Conservation (phyloP, 2,329 filamentous ascomycete species). For the Fonsecaea nubica region DNA sequence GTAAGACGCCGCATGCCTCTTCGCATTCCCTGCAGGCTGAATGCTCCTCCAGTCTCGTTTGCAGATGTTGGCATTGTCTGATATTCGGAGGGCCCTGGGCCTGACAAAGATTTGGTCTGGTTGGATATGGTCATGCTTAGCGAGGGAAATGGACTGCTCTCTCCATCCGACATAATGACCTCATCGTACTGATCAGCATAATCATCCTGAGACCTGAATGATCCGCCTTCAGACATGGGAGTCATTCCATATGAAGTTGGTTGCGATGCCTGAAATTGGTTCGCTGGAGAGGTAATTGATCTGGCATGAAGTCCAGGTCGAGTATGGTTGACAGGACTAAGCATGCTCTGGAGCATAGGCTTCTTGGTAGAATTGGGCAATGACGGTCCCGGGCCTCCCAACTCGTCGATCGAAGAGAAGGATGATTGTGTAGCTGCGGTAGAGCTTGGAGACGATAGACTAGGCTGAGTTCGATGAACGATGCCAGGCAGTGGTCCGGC, state of each 20-base stretch:
- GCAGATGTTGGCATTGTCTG: constrained; percentile 42
- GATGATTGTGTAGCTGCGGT: constrained; percentile 34
- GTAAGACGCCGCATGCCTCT: constrained; percentile 57
- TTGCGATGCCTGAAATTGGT: constrained; percentile 50
- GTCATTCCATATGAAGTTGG: constrained; percentile 36
- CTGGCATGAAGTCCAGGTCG: constrained; percentile 77
- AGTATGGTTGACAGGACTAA: constrained; percentile 87
- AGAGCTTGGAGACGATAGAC: constrained; percentile 31
- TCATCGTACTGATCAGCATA: constrained; percentile 67
- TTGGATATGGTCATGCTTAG: constrained; percentile 39
- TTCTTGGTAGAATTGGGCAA: constrained; percentile 63
- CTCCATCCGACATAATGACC: constrained; percentile 80
- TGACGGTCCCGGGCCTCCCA: constrained; percentile 62
- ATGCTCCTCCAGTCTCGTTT: constrained; percentile 46
- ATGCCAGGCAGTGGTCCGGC: constrained; percentile 64
- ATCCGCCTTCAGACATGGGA: constrained; percentile 23
- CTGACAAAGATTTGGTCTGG: constrained; percentile 27
- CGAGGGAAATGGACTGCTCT: constrained; percentile 64
- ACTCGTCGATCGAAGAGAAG: constrained; percentile 39
- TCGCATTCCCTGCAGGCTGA: constrained; percentile 55
- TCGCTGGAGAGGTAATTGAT: constrained; percentile 80
- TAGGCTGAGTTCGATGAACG: constrained; percentile 49
- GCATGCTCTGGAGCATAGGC: constrained; percentile 66
- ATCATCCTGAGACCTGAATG: constrained; percentile 33
- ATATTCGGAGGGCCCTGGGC: constrained; percentile 37